A percentile compares a stretch with the other conserved stretches of the same genome.
Evolutionary conservation across 805 yeast species (phyloP).

Genomic region (Blastobotrys chiropterorum): DNA sequence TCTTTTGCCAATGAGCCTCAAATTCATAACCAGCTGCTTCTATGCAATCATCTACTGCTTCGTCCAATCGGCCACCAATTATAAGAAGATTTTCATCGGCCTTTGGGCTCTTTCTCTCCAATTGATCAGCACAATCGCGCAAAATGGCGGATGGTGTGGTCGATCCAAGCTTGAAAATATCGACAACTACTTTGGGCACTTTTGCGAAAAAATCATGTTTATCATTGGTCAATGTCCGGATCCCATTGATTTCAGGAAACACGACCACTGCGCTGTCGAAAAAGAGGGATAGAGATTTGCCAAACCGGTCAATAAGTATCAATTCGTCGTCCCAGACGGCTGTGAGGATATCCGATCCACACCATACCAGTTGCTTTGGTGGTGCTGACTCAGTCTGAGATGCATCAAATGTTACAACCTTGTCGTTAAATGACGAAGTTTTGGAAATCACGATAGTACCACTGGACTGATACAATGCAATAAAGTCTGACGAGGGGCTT

Average conservation of each 20-base stretch:
- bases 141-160: constrained; percentile 75
- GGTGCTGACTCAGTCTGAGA: too few relatives aligned
- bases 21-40: constrained; percentile 73
- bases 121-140: constrained; percentile 66
- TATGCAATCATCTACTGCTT: constrained; percentile 67
- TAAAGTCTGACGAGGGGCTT: too few relatives aligned
- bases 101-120: constrained; percentile 64
- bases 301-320: constrained; percentile 62
- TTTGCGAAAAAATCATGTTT: constrained; percentile 57
- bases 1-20: constrained; percentile 73
- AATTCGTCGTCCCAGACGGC: constrained; percentile 55
- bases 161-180: constrained; percentile 77
- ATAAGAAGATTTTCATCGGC: constrained; percentile 70
- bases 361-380: constrained; percentile 57
- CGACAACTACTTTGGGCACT: constrained; percentile 51
- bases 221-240: constrained; percentile 54
- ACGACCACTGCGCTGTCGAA: constrained; percentile 36
- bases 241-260: constrained; percentile 56
- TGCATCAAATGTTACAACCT: too few relatives aligned
- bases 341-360: constrained; percentile 77
- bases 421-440: too few relatives aligned
- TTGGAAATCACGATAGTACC: too few relatives aligned
- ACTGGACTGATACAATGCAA: too few relatives aligned
- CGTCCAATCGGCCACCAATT: constrained; percentile 41
- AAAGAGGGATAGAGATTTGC: constrained; percentile 29